Conservation (phyloP, 2,329 filamentous ascomycete species). For the Cladophialophora immunda region DNA sequence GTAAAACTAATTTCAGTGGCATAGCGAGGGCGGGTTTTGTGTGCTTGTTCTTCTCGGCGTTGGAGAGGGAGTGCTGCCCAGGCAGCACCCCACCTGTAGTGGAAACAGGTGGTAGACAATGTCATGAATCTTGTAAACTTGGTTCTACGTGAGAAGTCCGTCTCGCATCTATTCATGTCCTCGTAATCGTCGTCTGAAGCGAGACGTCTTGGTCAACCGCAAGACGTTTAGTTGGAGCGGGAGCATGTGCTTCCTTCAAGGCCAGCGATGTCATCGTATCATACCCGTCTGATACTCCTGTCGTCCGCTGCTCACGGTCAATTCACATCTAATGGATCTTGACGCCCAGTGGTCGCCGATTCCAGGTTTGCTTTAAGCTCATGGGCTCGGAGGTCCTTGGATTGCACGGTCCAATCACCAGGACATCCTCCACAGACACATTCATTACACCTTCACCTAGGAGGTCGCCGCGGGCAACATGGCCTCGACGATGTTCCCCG, state of each 20-base stretch:
- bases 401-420: not conserved
- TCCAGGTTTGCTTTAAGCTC: not conserved
- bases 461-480: constrained; percentile 29
- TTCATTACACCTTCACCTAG: not conserved
- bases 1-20: not conserved
- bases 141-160: not conserved
- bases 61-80: not conserved
- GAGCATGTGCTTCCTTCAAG: not conserved
- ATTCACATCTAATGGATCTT: not conserved
- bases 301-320: not conserved
- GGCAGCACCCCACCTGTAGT: not conserved
- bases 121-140: not conserved
- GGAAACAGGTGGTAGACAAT: constrained; percentile 1
- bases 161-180: not conserved
- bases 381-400: not conserved
- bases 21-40: constrained; percentile 2
- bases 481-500: constrained; percentile 41
- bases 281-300: not conserved
- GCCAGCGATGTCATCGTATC: not conserved
- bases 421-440: not conserved
- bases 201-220: not conserved
- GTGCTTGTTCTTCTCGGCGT: not conserved
- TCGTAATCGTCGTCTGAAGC: not conserved
- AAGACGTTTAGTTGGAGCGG: not conserved
- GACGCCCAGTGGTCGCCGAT: not conserved